These are phyloP conservation scores for Cyberlindnera maclurae DNA, from an alignment of 805 yeast genomes.

Conservation along the genomic window DNA sequence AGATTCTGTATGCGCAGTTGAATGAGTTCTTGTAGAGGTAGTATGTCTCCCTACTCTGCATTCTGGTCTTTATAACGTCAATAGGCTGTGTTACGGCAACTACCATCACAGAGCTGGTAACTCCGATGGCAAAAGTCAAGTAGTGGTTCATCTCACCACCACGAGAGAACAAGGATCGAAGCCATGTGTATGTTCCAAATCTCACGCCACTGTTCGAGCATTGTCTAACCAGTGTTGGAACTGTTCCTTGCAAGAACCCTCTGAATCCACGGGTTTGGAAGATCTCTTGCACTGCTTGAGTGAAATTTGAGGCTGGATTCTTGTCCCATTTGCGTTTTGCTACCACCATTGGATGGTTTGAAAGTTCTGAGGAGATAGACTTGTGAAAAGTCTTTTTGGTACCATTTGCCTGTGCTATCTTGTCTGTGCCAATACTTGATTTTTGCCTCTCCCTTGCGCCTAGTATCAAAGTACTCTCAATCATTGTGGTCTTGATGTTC, in stretches of 20 bases:
- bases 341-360: slow-evolving; percentile 24
- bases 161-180: slow-evolving; percentile 60
- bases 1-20: slow-evolving; percentile 44
- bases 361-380: slow-evolving; percentile 10
- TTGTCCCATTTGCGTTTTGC: slow-evolving; percentile 34
- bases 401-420: slow-evolving; percentile 7
- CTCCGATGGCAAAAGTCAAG: slow-evolving; percentile 38
- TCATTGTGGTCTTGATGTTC: slow-evolving; percentile 71
- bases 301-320: slow-evolving; percentile 46
- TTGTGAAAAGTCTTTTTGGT: slow-evolving; percentile 26
- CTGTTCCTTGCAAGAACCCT: slow-evolving; percentile 78
- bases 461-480: slow-evolving; percentile 51
- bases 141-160: slow-evolving; percentile 29
- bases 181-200: slow-evolving; percentile 72
- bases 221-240: slow-evolving; percentile 79
- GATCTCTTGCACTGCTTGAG: slow-evolving; percentile 55
- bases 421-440: too few relatives aligned
- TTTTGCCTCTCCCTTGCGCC: slow-evolving; percentile 16
- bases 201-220: slow-evolving; percentile 72
- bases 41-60: slow-evolving; percentile 72
- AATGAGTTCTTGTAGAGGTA: slow-evolving; percentile 52
- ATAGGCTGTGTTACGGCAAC: slow-evolving; percentile 80
- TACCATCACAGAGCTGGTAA: slow-evolving; percentile 64
- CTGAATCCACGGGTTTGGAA: slow-evolving; percentile 62
- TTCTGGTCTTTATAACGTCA: slow-evolving; percentile 79